Evolutionary conservation across 345 rosid species (phyloP).

Genomic region (Populus simonii): DNA sequence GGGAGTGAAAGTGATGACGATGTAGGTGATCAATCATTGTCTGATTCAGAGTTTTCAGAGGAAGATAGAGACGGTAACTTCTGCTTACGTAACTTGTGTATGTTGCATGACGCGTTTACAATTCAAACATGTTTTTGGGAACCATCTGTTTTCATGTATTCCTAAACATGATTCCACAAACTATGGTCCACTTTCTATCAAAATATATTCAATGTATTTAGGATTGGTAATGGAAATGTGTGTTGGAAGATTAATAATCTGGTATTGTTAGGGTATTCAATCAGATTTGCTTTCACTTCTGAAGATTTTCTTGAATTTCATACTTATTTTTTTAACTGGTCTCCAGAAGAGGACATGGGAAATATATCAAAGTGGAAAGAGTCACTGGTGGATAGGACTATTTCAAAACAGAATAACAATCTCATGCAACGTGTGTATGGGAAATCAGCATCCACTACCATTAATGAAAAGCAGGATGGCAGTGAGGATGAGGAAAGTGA

Average conservation of each 20-base stretch:
- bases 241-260: background rate
- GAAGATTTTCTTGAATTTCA: slow-evolving; percentile 12
- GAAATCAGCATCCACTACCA: slow-evolving; percentile 37
- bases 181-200: background rate
- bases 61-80: slow-evolving; percentile 49
- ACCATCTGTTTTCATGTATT: background rate
- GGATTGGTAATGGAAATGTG: background rate
- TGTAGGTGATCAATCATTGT: slow-evolving; percentile 31
- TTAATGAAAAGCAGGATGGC: slow-evolving; percentile 36
- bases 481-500: slow-evolving; percentile 61
- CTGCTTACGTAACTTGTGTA: background rate
- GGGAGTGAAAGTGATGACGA: slow-evolving; percentile 36
- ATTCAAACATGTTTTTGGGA: background rate
- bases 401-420: slow-evolving; percentile 45
- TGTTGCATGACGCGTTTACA: background rate
- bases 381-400: slow-evolving; percentile 60
- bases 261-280: background rate
- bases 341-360: slow-evolving; percentile 52
- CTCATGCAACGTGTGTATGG: slow-evolving; percentile 89
- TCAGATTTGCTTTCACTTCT: background rate
- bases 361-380: slow-evolving; percentile 83
- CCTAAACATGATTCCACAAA: background rate
- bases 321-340: slow-evolving; percentile 12
- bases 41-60: slow-evolving; percentile 46
- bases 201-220: background rate